Conservation (phyloP, 352 stramenopile genomes). For the Discostella stelligera region DNA sequence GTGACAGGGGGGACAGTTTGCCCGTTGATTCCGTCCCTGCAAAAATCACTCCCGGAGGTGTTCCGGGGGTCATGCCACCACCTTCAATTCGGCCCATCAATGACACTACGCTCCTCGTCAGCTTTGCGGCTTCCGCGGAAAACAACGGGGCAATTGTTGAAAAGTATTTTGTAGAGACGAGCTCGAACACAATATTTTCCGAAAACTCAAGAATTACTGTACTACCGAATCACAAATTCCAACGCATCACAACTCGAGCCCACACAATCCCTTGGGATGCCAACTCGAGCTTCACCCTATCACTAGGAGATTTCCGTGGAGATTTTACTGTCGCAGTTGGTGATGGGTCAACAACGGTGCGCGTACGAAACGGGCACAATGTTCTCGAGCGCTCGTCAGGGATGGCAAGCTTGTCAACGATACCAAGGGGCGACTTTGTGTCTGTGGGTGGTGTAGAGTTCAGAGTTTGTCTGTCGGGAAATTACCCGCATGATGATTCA, state of each 20-base stretch:
- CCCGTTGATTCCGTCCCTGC: slow-evolving; percentile 29
- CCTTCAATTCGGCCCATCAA: slow-evolving; percentile 45
- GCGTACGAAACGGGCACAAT: slow-evolving; percentile 45
- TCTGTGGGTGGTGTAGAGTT: slow-evolving; percentile 77
- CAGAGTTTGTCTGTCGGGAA: slow-evolving; percentile 72
- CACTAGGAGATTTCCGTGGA: slow-evolving; percentile 73
- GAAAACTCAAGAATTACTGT: slow-evolving; percentile 37
- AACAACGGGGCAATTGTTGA: slow-evolving; percentile 60
- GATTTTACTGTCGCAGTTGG: slow-evolving; percentile 59
- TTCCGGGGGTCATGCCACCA: slow-evolving; percentile 47
- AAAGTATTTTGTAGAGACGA: slow-evolving; percentile 67
- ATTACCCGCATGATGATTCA: slow-evolving; percentile 52
- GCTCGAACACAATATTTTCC: slow-evolving; percentile 58
- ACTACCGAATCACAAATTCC: slow-evolving; percentile 56
- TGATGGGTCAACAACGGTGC: slow-evolving; percentile 54
- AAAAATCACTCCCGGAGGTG: slow-evolving; percentile 46
- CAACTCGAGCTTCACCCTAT: slow-evolving; percentile 70
- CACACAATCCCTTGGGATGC: slow-evolving; percentile 67
- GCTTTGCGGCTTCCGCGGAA: slow-evolving; percentile 61
- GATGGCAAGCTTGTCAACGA: slow-evolving; percentile 51
- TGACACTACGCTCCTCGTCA: slow-evolving; percentile 58
- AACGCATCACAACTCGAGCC: slow-evolving; percentile 71
- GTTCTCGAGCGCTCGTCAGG: slow-evolving; percentile 52
- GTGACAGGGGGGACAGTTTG: slow-evolving; percentile 54
- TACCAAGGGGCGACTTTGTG: slow-evolving; percentile 78